Base-by-base conservation (phyloP, 352 stramenopile species). In the Halophytophthora batemanensis region DNA sequence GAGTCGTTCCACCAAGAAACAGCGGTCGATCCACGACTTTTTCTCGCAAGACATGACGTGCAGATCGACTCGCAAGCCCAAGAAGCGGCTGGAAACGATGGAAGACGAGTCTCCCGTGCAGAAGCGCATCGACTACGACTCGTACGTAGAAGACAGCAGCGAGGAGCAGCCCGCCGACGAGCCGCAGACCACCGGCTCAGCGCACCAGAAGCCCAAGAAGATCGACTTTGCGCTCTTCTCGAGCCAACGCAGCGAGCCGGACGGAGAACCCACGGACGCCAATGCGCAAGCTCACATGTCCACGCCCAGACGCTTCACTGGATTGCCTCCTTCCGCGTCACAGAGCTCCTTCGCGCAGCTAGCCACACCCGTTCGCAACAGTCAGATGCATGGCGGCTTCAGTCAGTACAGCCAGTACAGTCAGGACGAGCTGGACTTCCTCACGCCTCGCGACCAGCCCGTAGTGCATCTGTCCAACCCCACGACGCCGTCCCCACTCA, bases 21-120 rank as follows among this genome's bases (percentile, higher is more conserved):
- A 94, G 66, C 81, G 83, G 23, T 91, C 80, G 11, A 87, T 94
- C 53, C 79, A 89, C 62, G 83, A 94, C 49, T 94, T 91, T 53
- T 94, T 94, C 56, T 70, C 72, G 2, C 74, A 86, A 64, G 69
- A 50, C 45, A 63, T 48, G 13, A 46, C 35, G 43, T 45, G 48
- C 34, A 35, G 51, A 13, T 59, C 64, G 35, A 66, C 62, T 29
- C 46, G 49, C 45, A 66, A 50, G 29, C 61, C 50, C 28, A 54
- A 60, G 22, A 58, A 36, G 35, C 22, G 39, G 21, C 44, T 46
- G 29, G 50, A 45, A 17, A 38, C 54, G 33, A 40, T 64, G 28
- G 50, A 68, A 14, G 31, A 36, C 2, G 67, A 79, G 38, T 64
- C 85, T 25, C 39, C 56, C 2, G 56, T 85, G 47, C 71, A 84